A percentile compares a stretch with the other conserved stretches of the same genome.
These are phyloP conservation scores for Lolium rigidum DNA, from an alignment of 176 grass and related monocot genomes.

Conservation along the genomic window DNA sequence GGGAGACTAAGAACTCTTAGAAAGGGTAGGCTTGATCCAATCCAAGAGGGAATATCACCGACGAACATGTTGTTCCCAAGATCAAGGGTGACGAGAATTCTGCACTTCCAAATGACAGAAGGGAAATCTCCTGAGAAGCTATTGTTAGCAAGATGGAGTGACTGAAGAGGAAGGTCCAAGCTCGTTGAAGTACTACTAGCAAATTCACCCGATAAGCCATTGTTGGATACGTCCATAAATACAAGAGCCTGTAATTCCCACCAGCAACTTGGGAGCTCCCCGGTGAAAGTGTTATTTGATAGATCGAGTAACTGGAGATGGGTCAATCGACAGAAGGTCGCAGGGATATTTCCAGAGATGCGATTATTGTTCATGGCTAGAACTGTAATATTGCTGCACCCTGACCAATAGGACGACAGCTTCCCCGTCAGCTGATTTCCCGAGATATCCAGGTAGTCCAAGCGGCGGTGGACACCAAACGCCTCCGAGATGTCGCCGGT, in stretches of 20 bases:
- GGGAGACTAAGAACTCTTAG: conserved; percentile 44
- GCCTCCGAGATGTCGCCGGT: conserved; percentile 67
- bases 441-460: conserved; percentile 65
- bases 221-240: background rate
- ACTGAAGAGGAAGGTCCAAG: conserved; percentile 27
- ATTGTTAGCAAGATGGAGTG: conserved; percentile 54
- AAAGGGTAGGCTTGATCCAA: conserved; percentile 41
- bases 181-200: background rate
- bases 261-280: conserved; percentile 25
- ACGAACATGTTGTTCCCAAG: conserved; percentile 51
- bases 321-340: background rate
- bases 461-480: conserved; percentile 60
- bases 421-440: conserved; percentile 59
- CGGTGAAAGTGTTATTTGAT: background rate
- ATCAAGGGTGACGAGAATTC: conserved; percentile 35
- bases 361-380: conserved; percentile 58
- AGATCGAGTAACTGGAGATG: background rate
- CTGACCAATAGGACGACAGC: conserved; percentile 60
- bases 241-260: background rate
- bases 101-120: conserved; percentile 23
- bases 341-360: conserved; percentile 61
- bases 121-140: conserved; percentile 38
- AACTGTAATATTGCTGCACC: conserved; percentile 47
- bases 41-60: conserved; percentile 52
- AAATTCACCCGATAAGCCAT: background rate